Evolutionary conservation across 2,329 filamentous ascomycete genomes (phyloP), one percentile per base, ranked within the genome.

Genomic region (Cladophialophora chaetospira): DNA sequence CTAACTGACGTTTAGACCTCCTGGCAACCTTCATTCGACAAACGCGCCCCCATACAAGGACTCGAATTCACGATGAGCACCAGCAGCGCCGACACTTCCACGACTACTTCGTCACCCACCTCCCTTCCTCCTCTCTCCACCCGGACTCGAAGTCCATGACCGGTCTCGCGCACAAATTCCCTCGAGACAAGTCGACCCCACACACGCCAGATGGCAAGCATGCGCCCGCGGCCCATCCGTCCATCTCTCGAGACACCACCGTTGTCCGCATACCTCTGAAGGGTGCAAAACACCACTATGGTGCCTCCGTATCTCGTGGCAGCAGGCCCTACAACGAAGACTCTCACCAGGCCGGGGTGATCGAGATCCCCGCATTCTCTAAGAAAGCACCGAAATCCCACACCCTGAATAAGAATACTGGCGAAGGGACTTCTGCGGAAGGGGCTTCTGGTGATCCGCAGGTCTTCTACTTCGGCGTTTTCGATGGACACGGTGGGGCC

Each of bases 401-500:
- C 58, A 83, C 79, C 1, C 65, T 64, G 61, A 65, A 57, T 19
- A 66, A 63, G 38, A 65, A 63, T 35, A 58, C 49, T 29, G 57
- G 50, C 29, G 68, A 56, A 54, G 62, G 78, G 60, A 85, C 85
- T 72, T 85, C 82, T 47, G 89, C 82, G 21, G 84, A 80, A 8
- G 89, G 90, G 4, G 84, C 88, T 1, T 88, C 84, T 61, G 93
- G 93, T 2, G 93, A 97, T 69, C 93, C 93, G 1, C 93, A 97
- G 70, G 87, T 97, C 29, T 99, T 99, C 73, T 99, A 97, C 73
- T 99, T 97, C 79, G 92, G 84, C 1, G 86, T 97, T 1, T 99
- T 97, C 68, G 94, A 99, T 72, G 94, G 94, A 2, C 94, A 99
- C 75, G 94, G 94, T 8, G 94, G 94, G 17, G 82, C 79, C 17